Percentiles rank a stretch among this genome's conserved stretches.
Evolutionary conservation across 805 yeast species (phyloP).

Genomic region (Teunomyces panamensis): DNA sequence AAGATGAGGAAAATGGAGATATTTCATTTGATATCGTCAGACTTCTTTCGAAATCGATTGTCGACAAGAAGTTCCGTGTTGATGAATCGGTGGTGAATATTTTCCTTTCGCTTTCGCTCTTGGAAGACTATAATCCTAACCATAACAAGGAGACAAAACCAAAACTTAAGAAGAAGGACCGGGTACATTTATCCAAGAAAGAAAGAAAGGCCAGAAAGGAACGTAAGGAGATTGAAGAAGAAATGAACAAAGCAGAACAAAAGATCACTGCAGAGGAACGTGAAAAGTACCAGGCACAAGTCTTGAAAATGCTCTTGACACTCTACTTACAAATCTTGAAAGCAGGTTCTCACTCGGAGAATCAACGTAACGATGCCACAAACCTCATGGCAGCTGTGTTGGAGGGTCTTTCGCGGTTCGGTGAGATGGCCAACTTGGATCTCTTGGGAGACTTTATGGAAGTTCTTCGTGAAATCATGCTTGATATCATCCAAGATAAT

Average conservation of each 20-base stretch:
- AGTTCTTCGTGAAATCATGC: slow-evolving; percentile 79
- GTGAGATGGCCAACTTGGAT: slow-evolving; percentile 90
- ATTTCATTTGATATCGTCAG: slow-evolving; percentile 73
- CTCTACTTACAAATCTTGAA: slow-evolving; percentile 76
- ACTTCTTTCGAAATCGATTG: slow-evolving; percentile 64
- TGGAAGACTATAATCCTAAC: slow-evolving; percentile 73
- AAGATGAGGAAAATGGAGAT: slow-evolving; percentile 77
- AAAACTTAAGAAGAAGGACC: slow-evolving; percentile 69
- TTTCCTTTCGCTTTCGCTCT: slow-evolving; percentile 61
- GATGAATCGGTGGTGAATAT: slow-evolving; percentile 80
- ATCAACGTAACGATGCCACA: slow-evolving; percentile 48
- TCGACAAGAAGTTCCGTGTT: slow-evolving; percentile 70
- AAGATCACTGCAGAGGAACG: slow-evolving; percentile 85
- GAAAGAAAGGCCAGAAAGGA: slow-evolving; percentile 87
- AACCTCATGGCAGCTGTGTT: slow-evolving; percentile 76
- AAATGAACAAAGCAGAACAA: slow-evolving; percentile 81
- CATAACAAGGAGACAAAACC: slow-evolving; percentile 39
- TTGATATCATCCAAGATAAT: slow-evolving; percentile 38
- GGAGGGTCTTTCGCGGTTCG: slow-evolving; percentile 88
- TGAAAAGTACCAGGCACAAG: slow-evolving; percentile 80
- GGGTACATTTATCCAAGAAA: slow-evolving; percentile 87
- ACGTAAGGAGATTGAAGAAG: slow-evolving; percentile 82
- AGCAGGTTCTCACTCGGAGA: slow-evolving; percentile 28
- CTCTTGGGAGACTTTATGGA: slow-evolving; percentile 89
- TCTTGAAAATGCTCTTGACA: slow-evolving; percentile 67